Base-by-base conservation (phyloP, 1,284 basidiomycete species). In the Irpex lacteus region DNA sequence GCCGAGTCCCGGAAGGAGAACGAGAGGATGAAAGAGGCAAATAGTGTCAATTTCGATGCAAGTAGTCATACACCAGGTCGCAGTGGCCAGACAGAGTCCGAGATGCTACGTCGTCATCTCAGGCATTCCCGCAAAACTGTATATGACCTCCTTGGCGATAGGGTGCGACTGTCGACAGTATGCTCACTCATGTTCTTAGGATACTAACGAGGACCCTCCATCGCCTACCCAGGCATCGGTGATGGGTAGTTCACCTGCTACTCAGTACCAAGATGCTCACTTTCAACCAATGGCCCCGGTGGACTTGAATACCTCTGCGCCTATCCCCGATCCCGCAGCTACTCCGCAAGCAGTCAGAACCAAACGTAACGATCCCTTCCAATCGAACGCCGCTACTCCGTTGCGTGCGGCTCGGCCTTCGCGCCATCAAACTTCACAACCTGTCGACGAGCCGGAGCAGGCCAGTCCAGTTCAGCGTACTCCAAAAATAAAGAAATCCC, bases 101-200 rank as follows among this genome's bases (percentile, higher is more conserved):
- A 60, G 5, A 59, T 58, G 19, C 50, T 69, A 9, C 56, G 67
- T 47, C 63, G 63, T n/a, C 67, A 72, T 54, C 59, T 71, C 19
- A 56, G 66, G 44, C 57, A 63, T 40, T 66, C 70, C n/a, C 67
- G 54, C 26, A 67, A 61, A 49, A 53, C 70, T 60, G 59, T 72
- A 18, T 64, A 62, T 32, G 66, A 68, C 15, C 38, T 70, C 21
- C 11, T 67, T 37, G 59, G 64, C 6, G 68, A 63, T 8, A 59
- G 60, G 60, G 70, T 71, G 53, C 49, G 62, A 26, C 3, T 26
- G 4, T 26, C 26, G 26, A 9, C 18, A 9, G 54, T 9, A 56
- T 36, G 32, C 54, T 56, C 19, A 56, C 54, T 52, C 19, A 18
- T 56, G 13, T 36, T 56, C n/a, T 9, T 56, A 56, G 54, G 34